Percentiles rank a stretch among this genome's conserved stretches.
These are phyloP conservation scores for Populus hybrid DNA, from an alignment of 441 rosid species.

Conservation along the genomic window DNA sequence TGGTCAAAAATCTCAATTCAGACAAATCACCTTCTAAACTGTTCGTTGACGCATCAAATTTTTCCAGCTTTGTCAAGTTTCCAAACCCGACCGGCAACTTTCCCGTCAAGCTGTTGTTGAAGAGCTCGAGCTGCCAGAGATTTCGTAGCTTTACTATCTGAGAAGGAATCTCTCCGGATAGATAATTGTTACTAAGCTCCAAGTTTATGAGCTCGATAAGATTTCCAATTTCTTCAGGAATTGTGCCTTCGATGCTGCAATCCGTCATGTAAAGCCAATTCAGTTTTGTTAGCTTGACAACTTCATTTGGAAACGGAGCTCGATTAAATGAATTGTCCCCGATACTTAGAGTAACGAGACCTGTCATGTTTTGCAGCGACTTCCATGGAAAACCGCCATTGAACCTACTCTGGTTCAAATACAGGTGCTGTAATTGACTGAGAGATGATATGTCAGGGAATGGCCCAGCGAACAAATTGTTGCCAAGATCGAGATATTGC, in stretches of 20 bases:
- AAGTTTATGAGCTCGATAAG: conserved; percentile 54
- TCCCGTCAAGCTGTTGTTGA: conserved; percentile 53
- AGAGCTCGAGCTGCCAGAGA: conserved; percentile 73
- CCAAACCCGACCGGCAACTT: conserved; percentile 67
- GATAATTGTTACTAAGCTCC: conserved; percentile 50
- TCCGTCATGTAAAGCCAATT: conserved; percentile 60
- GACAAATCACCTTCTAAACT: conserved; percentile 61
- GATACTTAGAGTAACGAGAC: conserved; percentile 51
- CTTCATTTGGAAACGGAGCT: conserved; percentile 46
- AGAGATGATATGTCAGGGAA: conserved; percentile 64
- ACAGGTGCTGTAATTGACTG: conserved; percentile 45
- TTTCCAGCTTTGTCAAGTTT: conserved; percentile 53
- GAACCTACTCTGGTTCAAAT: conserved; percentile 58
- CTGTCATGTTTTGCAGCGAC: conserved; percentile 48
- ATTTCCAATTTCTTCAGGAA: conserved; percentile 59
- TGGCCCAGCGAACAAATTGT: conserved; percentile 57
- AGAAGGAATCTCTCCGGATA: conserved; percentile 62
- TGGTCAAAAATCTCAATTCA: conserved; percentile 49
- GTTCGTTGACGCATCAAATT: conserved; percentile 65
- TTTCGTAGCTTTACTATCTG: conserved; percentile 58
- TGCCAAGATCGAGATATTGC: conserved; percentile 71
- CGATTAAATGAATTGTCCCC: conserved; percentile 66
- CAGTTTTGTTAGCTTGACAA: conserved; percentile 49
- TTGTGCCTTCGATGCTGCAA: conserved; percentile 55
- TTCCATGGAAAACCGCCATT: conserved; percentile 72